Base-by-base conservation (phyloP, 306 rosid species). In the Gastrolobium bilobum region DNA sequence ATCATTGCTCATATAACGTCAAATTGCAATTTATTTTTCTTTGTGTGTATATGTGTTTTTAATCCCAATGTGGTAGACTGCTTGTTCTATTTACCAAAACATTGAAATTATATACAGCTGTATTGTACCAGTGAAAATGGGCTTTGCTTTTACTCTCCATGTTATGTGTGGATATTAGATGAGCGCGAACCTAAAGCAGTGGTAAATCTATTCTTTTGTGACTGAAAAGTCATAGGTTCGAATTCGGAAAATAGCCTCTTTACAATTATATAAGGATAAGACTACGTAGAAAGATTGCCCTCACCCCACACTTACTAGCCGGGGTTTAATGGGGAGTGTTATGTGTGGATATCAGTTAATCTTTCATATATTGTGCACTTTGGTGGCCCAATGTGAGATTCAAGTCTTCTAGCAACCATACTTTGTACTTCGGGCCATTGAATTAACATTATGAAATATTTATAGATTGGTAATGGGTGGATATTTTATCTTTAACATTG, bases 401-500 rank as follows among this genome's bases (percentile, higher is more conserved):
- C 14, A 33, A 2, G 13, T 59, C 39, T 59, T 59, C 15, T 5
- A n/a, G 42, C 66, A 31, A 60, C 43, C 42, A 60, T 34, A 3
- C 26, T 61, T 11, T 6, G 3, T 61, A 3, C 46, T 60, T 35
- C 30, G 13, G n/a, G 46, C 68, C 29, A 5, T 61, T 61, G 42
- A 60, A 11, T 61, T 61, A 61, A 4, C 8, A 2, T 61, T 34
- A 37, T 37, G 10, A 35, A 61, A 14, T 20, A 34, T 56, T 39
- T 10, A n/a, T 61, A 35, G 33, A 40, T 81, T 52, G 30, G 62
- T 76, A 29, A 74, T 39, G 33, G 33, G 26, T 8, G 15, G 26
- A 35, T 3, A 4, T 7, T 8, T 11, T 10, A 15, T 6, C 6
- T 20, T 10, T 4, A 26, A 61, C 26, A 70, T 62, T 8, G 57